These are phyloP conservation scores for Helicosporidium sp. DNA, from an alignment of 139 green algal genomes.

Conservation along the genomic window DNA sequence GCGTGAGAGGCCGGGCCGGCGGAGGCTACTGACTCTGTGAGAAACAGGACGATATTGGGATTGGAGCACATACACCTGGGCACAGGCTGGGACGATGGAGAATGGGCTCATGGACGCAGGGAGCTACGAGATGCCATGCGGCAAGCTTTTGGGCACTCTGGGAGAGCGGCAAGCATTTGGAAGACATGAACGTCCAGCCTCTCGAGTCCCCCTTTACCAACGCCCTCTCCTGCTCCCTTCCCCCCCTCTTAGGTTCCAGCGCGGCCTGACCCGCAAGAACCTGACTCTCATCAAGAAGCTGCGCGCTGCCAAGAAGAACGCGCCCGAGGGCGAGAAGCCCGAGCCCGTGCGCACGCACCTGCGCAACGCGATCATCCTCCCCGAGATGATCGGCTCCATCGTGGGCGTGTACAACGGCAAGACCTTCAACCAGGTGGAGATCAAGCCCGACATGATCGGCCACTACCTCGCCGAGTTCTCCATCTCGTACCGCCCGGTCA, in stretches of 20 bases:
- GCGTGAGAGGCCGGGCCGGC: no score
- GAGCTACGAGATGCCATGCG: no score
- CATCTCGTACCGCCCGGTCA: constrained; percentile 96
- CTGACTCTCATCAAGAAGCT: constrained; percentile 93
- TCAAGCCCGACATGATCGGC: constrained; percentile 94
- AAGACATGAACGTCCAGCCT: no score
- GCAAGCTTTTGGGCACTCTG: no score
- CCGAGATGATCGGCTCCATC: constrained; percentile 96
- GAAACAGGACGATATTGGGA: no score
- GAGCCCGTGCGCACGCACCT: constrained; percentile 94
- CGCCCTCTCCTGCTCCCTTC: background rate
- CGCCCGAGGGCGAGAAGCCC: constrained; percentile 74
- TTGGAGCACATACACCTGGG: no score
- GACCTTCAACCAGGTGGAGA: constrained; percentile 91
- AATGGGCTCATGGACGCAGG: no score
- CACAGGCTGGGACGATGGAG: no score
- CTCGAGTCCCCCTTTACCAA: background rate
- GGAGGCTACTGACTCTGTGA: no score
- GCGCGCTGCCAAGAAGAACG: constrained; percentile 65
- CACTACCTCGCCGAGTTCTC: constrained; percentile 99
- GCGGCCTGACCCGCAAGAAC: constrained; percentile 90
- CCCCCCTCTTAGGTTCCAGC: constrained; percentile 56
- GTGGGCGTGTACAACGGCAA: constrained; percentile 99
- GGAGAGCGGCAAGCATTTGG: no score
- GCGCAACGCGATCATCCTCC: constrained; percentile 97